Evolutionary conservation across 2,329 filamentous ascomycete genomes (phyloP).

Genomic region (Cladosporium sp.): DNA sequence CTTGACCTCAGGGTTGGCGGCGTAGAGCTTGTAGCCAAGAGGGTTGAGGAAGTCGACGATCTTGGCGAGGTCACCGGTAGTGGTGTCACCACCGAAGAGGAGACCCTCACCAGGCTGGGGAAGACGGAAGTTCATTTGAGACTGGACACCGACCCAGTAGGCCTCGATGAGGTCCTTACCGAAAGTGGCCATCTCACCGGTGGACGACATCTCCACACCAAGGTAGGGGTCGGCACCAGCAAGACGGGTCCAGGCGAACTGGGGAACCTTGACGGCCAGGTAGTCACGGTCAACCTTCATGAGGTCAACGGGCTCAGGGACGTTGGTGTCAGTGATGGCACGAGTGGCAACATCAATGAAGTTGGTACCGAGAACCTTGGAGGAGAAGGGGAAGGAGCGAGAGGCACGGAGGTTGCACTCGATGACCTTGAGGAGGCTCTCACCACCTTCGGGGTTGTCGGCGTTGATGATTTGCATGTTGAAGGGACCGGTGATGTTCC

Average conservation of each 20-base stretch:
- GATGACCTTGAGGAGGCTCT: slow-evolving; percentile 86
- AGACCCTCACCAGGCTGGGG: slow-evolving; percentile 94
- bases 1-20: slow-evolving; percentile 81
- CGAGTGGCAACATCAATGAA: slow-evolving; percentile 96
- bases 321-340: slow-evolving; percentile 80
- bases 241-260: slow-evolving; percentile 98
- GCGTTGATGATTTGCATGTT: slow-evolving; percentile 98
- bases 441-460: slow-evolving; percentile 70
- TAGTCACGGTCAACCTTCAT: slow-evolving; percentile 91
- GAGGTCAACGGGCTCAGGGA: slow-evolving; percentile 81
- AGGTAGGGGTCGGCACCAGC: slow-evolving; percentile 96
- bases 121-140: slow-evolving; percentile 88
- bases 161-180: slow-evolving; percentile 94
- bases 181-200: slow-evolving; percentile 98
- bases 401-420: slow-evolving; percentile 98
- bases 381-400: slow-evolving; percentile 96
- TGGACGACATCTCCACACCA: slow-evolving; percentile 95
- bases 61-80: slow-evolving; percentile 69
- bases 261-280: slow-evolving; percentile 93
- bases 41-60: slow-evolving; percentile 86
- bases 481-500: slow-evolving; percentile 97
- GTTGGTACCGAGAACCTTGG: slow-evolving; percentile 93
- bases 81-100: slow-evolving; percentile 83
- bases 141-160: slow-evolving; percentile 96
- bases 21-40: slow-evolving; percentile 92